Evolutionary conservation across 495 filamentous ascomycete species (phyloP), one percentile per base, ranked within the genome.

Genomic region (Annulohypoxylon moriforme): DNA sequence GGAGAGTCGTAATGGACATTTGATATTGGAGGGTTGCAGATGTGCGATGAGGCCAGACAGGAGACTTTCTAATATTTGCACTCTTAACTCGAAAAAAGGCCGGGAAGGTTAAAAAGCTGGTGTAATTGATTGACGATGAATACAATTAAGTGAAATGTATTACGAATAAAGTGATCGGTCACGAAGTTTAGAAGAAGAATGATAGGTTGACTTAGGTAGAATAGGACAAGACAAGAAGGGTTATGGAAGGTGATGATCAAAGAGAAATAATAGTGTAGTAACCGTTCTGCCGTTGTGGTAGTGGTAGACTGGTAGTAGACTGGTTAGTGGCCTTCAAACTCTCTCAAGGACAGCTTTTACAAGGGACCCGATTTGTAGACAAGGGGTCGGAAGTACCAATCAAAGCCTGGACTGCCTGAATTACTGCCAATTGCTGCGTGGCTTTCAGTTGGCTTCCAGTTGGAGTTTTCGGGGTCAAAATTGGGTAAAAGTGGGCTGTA

Each of bases 91-190:
- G 27, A 20, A 56, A 49, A 36, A 50, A 16, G 13, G 27, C 7
- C 52, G 25, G 47, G 18, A 14, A n/a, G n/a, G n/a, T n/a, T n/a
- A n/a, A n/a, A 24, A 9, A 18, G 46, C 22, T 29, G 27, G 49
- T 56, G 31, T 56, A 57, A 68, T 65, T 42, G 65, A 57, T 65
- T 58, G 60, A 49, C n/a, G 60, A 64, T 59, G 70, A 68, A 73
- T 73, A 66, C 65, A 65, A 68, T 68, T 68, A 73, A 60, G 14
- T 65, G 60, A 68, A 73, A 50, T 25, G 65, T 61, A 73, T 68
- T 68, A 64, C 60, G 56, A 66, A 73, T 68, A 73, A 68, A 65
- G 53, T 69, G 53, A 18, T 34, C 60, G 53, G 38, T 42, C 11
- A 61, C 60, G 64, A 64, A 72, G 52, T 24, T 52, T 64, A 68